Evolutionary conservation across 176 grass and related monocot species (phyloP).

Genomic region (Lolium perenne): DNA sequence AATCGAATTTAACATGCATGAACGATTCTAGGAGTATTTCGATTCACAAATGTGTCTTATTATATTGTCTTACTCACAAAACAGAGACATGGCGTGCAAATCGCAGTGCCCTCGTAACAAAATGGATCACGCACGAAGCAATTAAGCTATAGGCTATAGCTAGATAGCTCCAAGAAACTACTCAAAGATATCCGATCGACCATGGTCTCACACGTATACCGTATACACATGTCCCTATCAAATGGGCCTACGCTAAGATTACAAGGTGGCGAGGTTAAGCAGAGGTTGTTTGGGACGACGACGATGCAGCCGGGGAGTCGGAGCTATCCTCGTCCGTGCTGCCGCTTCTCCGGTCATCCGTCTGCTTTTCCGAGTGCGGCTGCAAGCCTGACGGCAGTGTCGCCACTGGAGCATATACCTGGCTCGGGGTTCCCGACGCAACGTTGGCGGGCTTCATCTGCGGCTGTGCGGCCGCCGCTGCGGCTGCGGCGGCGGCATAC

Average conservation of each 20-base stretch:
- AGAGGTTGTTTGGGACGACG: conserved; percentile 59
- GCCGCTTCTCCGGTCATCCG: conserved; percentile 12
- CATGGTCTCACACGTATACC: not conserved
- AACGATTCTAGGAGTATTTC: not conserved
- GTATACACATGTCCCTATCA: conserved; percentile 6
- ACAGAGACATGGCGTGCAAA: not conserved
- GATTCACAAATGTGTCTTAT: not conserved
- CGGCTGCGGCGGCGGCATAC: conserved; percentile 31
- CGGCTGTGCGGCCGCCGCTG: conserved; percentile 21
- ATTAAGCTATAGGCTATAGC: not conserved
- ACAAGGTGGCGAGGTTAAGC: conserved; percentile 14
- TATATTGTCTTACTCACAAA: not conserved
- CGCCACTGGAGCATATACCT: conserved; percentile 52
- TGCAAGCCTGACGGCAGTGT: conserved; percentile 6
- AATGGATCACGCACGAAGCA: not conserved
- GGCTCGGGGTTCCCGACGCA: conserved; percentile 19
- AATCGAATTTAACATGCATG: too few species aligned
- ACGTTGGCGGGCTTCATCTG: not conserved
- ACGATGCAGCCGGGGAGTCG: conserved; percentile 49
- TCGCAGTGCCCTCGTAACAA: not conserved
- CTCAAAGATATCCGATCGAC: not conserved
- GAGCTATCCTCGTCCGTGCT: conserved; percentile 29
- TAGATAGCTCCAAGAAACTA: not conserved
- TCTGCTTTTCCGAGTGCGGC: not conserved
- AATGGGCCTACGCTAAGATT: conserved; percentile 15